A percentile compares a stretch with the other conserved stretches of the same genome.
phyloP scores from a whole-genome alignment of 2,329 filamentous ascomycete species.

The Penicillium sp. region DNA sequence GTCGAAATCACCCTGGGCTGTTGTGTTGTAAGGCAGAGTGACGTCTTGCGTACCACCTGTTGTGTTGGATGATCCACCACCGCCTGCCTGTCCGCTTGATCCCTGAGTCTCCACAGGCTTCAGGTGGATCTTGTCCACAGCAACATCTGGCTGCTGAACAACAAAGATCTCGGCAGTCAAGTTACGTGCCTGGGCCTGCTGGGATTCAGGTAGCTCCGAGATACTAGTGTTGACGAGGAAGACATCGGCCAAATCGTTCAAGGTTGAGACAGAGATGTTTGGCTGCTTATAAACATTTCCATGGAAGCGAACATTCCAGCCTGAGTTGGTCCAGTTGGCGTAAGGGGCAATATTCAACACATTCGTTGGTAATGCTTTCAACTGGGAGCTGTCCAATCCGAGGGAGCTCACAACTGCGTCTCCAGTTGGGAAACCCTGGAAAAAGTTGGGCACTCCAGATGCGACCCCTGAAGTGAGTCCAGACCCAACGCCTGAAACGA shows the following conservation, averaged over 20 bases:
- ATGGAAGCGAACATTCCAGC: conserved; percentile 73
- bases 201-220: conserved; percentile 53
- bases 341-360: conserved; percentile 41
- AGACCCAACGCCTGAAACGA: conserved; percentile 12
- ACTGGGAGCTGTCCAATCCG: conserved; percentile 10
- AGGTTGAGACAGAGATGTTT: conserved; percentile 60
- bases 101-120: conserved; percentile 60
- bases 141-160: conserved; percentile 62
- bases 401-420: conserved; percentile 21
- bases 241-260: conserved; percentile 66
- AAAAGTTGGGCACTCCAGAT: conserved; percentile 21
- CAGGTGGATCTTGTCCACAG: conserved; percentile 30
- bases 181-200: conserved; percentile 69
- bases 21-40: conserved; percentile 64
- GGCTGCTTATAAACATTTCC: conserved; percentile 81
- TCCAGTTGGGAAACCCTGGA: conserved; percentile 21
- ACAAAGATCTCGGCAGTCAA: conserved; percentile 70
- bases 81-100: conserved; percentile 36
- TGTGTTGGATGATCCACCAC: conserved; percentile 20
- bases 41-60: conserved; percentile 62
- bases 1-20: conserved; percentile 68
- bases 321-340: conserved; percentile 74
- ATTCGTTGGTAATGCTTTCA: conserved; percentile 19
- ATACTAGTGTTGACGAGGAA: conserved; percentile 67
- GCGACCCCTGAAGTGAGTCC: conserved; percentile 19